Evolutionary conservation across 345 rosid species (phyloP), one percentile per base, ranked within the genome.

Genomic region (Heritiera littoralis): DNA sequence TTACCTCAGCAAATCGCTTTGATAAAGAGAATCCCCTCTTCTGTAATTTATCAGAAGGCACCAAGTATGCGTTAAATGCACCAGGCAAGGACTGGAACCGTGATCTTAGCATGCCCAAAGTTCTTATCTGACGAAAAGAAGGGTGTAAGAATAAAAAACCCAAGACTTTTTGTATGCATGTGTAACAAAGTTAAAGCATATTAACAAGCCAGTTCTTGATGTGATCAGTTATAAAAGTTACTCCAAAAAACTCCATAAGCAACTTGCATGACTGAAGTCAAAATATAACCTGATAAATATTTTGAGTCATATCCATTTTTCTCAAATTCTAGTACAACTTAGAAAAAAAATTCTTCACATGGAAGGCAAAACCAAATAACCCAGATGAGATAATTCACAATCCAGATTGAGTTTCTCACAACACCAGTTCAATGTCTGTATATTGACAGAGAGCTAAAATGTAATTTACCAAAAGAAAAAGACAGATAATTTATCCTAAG

Each of bases 21-120:
- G 94, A 86, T 56, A 96, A 89, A 80, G 98, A 91, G 86, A 94
- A 96, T 66, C 97, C 95, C 81, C 92, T 91, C 85, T 90, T 94
- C 79, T 79, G 85, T 46, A 89, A 84, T 87, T 84, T 94, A 75
- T 93, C 93, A 52, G 95, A 88, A 72, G 99, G 97, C 78, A 96
- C 97, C 90, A 96, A 86, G 80, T 82, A 90, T 51, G 95, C 85
- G 74, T 96, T 96, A 81, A 93, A 92, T 79, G 99, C 97, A 75
- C 91, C 93, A 56, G 99, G 99, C 80, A 96, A 83, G 75, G 99
- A 92, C 81, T 91, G 97, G 84, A 96, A 96, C 72, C 99, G 88
- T 68, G 98, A 95, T 88, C 98, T 88, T 55, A 95, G 93, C 99
- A 95, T 95, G 80, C 93, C 97, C 83, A 95, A 86, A 23, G 99